Percentiles rank a stretch among this genome's conserved stretches.
Evolutionary conservation across 225 moss, liverwort and hornwort genomes (phyloP).

Genomic region (Anthoceros angustus): DNA sequence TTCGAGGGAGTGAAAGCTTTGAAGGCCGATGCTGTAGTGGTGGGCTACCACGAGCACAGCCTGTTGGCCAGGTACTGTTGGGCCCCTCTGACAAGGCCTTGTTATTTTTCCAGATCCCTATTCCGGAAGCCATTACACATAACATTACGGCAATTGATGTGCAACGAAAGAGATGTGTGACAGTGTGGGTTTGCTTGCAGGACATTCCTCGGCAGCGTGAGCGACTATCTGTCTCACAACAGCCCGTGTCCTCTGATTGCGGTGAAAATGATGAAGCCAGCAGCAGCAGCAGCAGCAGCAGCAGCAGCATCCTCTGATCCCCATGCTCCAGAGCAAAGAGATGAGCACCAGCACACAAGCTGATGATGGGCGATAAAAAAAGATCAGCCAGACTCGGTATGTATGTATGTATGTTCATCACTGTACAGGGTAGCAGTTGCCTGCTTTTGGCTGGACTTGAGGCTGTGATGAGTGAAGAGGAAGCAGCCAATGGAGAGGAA

Average conservation of each 20-base stretch:
- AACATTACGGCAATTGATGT: no score
- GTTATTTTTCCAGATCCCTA: no score
- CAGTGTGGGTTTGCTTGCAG: not conserved
- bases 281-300: no score
- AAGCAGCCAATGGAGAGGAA: no score
- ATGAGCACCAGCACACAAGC: not conserved
- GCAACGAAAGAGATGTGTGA: no score
- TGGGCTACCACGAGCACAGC: constrained; percentile 1
- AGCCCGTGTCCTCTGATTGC: not conserved
- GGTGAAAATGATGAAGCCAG: not conserved
- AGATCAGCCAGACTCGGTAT: not conserved
- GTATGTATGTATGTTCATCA: not conserved
- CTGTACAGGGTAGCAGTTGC: not conserved
- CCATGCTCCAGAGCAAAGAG: not conserved
- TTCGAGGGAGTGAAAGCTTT: not conserved
- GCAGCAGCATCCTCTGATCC: no score
- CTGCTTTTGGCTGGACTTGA: no score
- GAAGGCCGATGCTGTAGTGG: not conserved
- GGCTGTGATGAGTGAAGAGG: no score
- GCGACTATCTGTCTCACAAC: constrained; percentile 1
- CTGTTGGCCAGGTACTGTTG: not conserved
- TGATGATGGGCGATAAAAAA: not conserved
- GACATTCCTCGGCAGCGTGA: constrained; percentile 3
- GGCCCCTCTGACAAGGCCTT: no score
- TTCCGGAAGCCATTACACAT: no score